A percentile compares a stretch with the other conserved stretches of the same genome.
These are phyloP conservation scores for Ambrosia artemisiifolia DNA, from an alignment of 129 eudicot species.

Conservation along the genomic window DNA sequence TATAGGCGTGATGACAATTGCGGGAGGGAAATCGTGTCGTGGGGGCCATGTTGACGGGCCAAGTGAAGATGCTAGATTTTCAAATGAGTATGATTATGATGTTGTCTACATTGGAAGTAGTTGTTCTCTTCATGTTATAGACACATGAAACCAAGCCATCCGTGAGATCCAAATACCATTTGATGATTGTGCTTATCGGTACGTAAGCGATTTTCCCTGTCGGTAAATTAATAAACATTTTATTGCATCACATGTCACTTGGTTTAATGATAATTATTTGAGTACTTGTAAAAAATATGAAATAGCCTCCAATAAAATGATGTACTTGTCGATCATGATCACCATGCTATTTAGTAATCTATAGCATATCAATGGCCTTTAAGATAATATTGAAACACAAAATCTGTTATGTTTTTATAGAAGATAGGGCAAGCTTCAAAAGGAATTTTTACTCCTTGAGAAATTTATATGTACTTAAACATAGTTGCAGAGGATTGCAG, in stretches of 20 bases:
- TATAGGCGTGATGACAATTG: conserved; percentile 89
- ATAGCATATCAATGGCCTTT: no score
- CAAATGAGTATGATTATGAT: conserved; percentile 91
- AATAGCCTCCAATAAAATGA: no score
- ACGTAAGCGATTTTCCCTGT: conserved; percentile 74
- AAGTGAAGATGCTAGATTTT: conserved; percentile 92
- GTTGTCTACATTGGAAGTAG: conserved; percentile 90
- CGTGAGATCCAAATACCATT: conserved; percentile 89
- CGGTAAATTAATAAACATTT: conserved; percentile 43
- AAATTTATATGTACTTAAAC: conserved; percentile 2
- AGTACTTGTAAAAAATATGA: no score
- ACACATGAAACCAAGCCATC: conserved; percentile 91
- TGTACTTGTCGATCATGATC: no score
- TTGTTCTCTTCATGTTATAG: conserved; percentile 92
- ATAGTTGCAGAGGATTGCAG: conserved; percentile 60
- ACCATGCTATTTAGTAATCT: no score
- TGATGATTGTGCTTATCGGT: conserved; percentile 31
- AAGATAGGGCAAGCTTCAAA: neutral
- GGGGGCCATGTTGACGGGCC: conserved; percentile 99
- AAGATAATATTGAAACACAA: no score
- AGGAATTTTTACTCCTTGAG: neutral
- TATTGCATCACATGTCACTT: neutral
- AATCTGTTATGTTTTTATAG: no score
- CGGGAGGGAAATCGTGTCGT: conserved; percentile 77
- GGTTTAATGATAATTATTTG: neutral